Evolutionary conservation across 2,329 filamentous ascomycete genomes (phyloP).

Genomic region (Nigrospora sphaerica): DNA sequence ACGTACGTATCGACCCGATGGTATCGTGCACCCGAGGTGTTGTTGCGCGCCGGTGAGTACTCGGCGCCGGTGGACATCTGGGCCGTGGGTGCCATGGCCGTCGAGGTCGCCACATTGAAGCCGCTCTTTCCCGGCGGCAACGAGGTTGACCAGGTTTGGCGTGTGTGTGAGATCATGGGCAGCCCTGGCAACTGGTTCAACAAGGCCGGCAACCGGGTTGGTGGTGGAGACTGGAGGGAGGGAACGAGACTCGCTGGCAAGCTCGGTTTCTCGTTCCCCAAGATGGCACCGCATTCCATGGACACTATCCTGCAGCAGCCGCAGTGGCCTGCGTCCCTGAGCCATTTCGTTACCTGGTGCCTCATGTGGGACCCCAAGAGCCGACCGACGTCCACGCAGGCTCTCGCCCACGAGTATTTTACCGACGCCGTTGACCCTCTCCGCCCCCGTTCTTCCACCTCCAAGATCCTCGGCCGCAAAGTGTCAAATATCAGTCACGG

Average conservation of each 20-base stretch:
- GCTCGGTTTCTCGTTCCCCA: conserved; percentile 96
- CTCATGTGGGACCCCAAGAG: conserved; percentile 96
- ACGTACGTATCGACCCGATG: conserved; percentile 97
- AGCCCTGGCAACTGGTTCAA: conserved; percentile 98
- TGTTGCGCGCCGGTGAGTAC: conserved; percentile 90
- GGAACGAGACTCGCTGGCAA: conserved; percentile 89
- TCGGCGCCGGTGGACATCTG: conserved; percentile 97
- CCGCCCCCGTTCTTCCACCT: conserved; percentile 82
- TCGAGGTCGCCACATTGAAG: conserved; percentile 94
- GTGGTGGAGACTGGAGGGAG: conserved; percentile 96
- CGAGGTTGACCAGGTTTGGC: conserved; percentile 98
- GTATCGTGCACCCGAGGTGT: conserved; percentile 94
- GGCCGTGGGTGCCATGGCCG: conserved; percentile 97
- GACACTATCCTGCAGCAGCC: conserved; percentile 86
- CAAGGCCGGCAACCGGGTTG: conserved; percentile 78
- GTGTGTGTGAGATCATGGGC: conserved; percentile 98
- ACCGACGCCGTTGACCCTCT: conserved; percentile 85
- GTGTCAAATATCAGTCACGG: conserved; percentile 73
- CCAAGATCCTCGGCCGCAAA: conserved; percentile 79
- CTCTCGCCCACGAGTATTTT: conserved; percentile 94
- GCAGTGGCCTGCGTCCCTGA: conserved; percentile 83
- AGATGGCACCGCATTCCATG: conserved; percentile 97
- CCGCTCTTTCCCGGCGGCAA: conserved; percentile 96
- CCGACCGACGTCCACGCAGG: conserved; percentile 85
- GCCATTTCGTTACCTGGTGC: conserved; percentile 96